Conservation (phyloP, 2,329 filamentous ascomycete genomes). For the Didymella sp. region DNA sequence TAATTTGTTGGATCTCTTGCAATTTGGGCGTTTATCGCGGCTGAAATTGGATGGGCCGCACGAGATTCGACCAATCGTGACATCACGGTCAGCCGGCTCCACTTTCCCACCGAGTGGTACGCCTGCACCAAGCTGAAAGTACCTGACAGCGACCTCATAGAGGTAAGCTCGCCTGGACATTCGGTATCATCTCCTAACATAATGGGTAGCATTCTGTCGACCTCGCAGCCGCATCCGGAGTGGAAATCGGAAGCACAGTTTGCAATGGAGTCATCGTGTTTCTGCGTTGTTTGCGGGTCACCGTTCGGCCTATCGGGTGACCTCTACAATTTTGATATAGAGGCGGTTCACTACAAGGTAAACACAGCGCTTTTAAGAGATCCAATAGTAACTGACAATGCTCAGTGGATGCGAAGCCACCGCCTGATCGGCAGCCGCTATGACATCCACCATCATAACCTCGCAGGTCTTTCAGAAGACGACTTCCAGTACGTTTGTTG, state of each 20-base stretch:
- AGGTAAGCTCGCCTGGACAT: not conserved
- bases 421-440: conserved; percentile 28
- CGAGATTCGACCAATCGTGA: not conserved
- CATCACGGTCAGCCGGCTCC: not conserved
- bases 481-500: conserved; percentile 11
- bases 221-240: conserved; percentile 9
- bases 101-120: not conserved
- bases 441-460: conserved; percentile 13
- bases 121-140: not conserved
- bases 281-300: conserved; percentile 38
- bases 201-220: conserved; percentile 29
- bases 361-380: not conserved
- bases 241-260: conserved; percentile 29
- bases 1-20: too few relatives aligned
- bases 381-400: not conserved
- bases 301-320: conserved; percentile 35
- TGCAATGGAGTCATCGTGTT: conserved; percentile 33
- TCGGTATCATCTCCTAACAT: not conserved
- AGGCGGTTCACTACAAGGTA: conserved; percentile 26
- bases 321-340: conserved; percentile 30
- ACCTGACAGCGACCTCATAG: not conserved
- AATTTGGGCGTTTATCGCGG: not conserved
- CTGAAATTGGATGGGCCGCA: not conserved
- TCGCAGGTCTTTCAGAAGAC: conserved; percentile 8
- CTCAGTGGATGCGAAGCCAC: conserved; percentile 36